These are phyloP conservation scores for Saccharomyces pastorianus DNA, from an alignment of 1,139 yeast genomes.

Conservation along the genomic window DNA sequence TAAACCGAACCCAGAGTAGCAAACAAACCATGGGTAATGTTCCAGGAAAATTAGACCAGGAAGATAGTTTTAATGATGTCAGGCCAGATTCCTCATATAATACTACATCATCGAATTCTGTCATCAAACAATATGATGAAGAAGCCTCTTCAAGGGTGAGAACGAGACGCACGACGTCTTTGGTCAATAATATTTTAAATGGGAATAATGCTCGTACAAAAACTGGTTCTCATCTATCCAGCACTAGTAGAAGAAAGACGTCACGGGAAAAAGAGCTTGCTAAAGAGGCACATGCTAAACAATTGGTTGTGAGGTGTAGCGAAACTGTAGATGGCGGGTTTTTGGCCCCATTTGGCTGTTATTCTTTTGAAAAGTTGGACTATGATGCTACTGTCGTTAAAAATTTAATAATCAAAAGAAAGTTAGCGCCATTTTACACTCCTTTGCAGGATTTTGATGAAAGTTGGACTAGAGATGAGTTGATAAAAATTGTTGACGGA, in stretches of 20 bases:
- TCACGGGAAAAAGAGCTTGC: constrained; percentile 45
- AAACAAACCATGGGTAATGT: constrained; percentile 46
- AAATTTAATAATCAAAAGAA: constrained; percentile 54
- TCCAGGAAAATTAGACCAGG: constrained; percentile 44
- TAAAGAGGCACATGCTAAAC: constrained; percentile 47
- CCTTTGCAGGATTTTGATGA: constrained; percentile 78
- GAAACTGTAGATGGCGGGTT: constrained; percentile 74
- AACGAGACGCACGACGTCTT: constrained; percentile 21
- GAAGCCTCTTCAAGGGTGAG: constrained; percentile 7
- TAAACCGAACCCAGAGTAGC: background rate
- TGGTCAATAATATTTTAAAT: constrained; percentile 21
- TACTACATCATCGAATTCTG: constrained; percentile 4
- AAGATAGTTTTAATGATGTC: constrained; percentile 1
- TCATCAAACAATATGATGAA: constrained; percentile 7
- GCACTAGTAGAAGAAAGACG: constrained; percentile 29
- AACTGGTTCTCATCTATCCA: constrained; percentile 12
- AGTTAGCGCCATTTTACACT: constrained; percentile 81
- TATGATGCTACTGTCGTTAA: constrained; percentile 67
- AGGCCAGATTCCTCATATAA: constrained; percentile 6
- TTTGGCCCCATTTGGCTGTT: constrained; percentile 83
- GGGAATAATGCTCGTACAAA: constrained; percentile 12
- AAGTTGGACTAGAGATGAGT: constrained; percentile 66
- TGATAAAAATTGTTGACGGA: constrained; percentile 48
- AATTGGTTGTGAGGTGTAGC: constrained; percentile 48
- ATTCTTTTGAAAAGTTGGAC: constrained; percentile 62